These are phyloP conservation scores for Phialocephala subalpina DNA, from an alignment of 2,329 filamentous ascomycete species.

Conservation along the genomic window DNA sequence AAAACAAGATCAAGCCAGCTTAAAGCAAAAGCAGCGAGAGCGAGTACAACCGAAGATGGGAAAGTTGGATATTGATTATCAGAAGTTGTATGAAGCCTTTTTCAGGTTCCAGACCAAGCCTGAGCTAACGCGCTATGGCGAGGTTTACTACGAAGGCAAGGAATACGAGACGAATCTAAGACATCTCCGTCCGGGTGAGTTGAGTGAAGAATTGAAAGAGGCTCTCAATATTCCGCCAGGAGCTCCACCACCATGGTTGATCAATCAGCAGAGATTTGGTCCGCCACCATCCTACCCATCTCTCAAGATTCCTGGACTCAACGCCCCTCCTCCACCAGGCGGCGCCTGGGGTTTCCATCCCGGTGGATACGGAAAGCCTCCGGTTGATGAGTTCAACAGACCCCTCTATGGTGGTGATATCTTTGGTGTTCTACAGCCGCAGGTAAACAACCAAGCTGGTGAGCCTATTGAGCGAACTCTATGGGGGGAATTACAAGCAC, in stretches of 20 bases:
- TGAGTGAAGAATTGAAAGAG: slow-evolving; percentile 89
- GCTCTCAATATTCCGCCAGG: slow-evolving; percentile 93
- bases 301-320: slow-evolving; percentile 93
- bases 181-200: slow-evolving; percentile 87
- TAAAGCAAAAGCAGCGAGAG: slow-evolving; percentile 96
- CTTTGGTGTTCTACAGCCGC: slow-evolving; percentile 77
- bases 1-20: slow-evolving; percentile 88
- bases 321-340: slow-evolving; percentile 88
- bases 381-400: slow-evolving; percentile 90
- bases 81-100: slow-evolving; percentile 97
- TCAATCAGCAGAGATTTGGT: slow-evolving; percentile 94
- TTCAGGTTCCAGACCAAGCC: slow-evolving; percentile 98
- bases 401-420: slow-evolving; percentile 95
- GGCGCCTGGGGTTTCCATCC: slow-evolving; percentile 95
- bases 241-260: slow-evolving; percentile 94
- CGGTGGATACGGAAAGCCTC: slow-evolving; percentile 95
- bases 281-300: slow-evolving; percentile 94
- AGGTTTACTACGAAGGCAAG: slow-evolving; percentile 99
- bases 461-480: slow-evolving; percentile 87
- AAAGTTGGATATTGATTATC: slow-evolving; percentile 97
- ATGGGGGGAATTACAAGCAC: slow-evolving; percentile 91
- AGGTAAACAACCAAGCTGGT: slow-evolving; percentile 68
- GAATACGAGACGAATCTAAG: slow-evolving; percentile 95
- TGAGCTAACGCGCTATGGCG: slow-evolving; percentile 89
- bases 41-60: slow-evolving; percentile 96